Evolutionary conservation across 805 yeast species (phyloP), one percentile per base, ranked within the genome.

Genomic region (Nakazawaea pomicola): DNA sequence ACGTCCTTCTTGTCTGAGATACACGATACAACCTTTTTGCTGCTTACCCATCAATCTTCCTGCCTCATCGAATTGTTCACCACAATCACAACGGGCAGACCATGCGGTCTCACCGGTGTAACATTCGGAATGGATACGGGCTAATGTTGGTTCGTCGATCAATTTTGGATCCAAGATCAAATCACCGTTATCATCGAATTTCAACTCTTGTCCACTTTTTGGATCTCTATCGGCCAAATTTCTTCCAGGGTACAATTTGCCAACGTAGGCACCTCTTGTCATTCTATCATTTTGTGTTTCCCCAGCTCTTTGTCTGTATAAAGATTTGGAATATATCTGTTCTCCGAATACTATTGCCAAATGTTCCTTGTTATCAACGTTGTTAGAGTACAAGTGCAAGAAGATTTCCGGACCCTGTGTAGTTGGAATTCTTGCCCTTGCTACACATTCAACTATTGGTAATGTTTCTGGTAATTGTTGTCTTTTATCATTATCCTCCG

Each of bases 61-160:
- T 2, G 98, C 98, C 62, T 95, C 96, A 61, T 93, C 97, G 54
- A 93, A 86, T 66, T 93, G 99, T 62, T 93, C 99, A 16, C 99
- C 99, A 64, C 99, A 93, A 62, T 93, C 99, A 62, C 99, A 93
- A 41, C 99, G 74, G 1, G 99, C 98, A 44, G 91, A 80, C 99
- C 99, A 93, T 8, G 97, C 98, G 1, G 97, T 93, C 58, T 93
- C 99, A 3, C 99, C 99, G 0, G 99, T 93, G 65, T 91, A 93
- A 62, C 99, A 93, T 58, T 93, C 99, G 3, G 95, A 84, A 58
- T 93, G 99, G 50, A 93, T 89, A 46, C 99, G 72, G 4, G 84
- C 95, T 47, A 91, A 62, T 1, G 82, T 79, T 3, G 79, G 72
- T 15, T 68, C 67, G 21, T 53, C 60, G 46, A 53, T 45, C 53